Evolutionary conservation across 2,329 filamentous ascomycete species (phyloP), one percentile per base, ranked within the genome.

Genomic region (Pseudofabraea citricarpa): DNA sequence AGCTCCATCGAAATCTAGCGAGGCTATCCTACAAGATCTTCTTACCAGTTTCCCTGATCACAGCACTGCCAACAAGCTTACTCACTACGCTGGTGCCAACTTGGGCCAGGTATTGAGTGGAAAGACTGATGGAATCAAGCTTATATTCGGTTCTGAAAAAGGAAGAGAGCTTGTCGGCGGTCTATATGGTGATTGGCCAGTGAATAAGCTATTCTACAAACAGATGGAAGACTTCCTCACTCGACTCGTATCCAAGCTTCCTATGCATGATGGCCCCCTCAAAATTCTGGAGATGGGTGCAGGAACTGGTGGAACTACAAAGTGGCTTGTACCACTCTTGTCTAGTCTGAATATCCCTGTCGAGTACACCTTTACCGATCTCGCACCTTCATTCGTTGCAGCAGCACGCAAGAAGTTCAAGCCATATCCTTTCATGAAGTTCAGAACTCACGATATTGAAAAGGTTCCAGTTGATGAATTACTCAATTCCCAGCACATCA

Each of bases 241-340:
- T 10, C 24, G 35, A 15, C 21, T 49, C 2, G 13, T 40, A 3
- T 10, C 19, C 8, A 42, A 21, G 13, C 15, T 46, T 2, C 38
- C 42, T 5, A 41, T 23, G 5, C 13, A 27, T n/a, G 23, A 26
- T 6, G 39, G 27, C 4, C 36, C 45, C 2, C 46, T 70, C 15
- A 56, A 57, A 2, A 65, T 73, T 23, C 57, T 74, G 39, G 68
- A 72, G 48, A 47, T 72, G 8, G 69, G 70, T 0, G 68, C 61
- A 0, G 69, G 69, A 8, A 69, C 67, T 2, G 70, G 69, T 3
- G 67, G 65, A 0, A 72, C 70, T 0, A 68, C 70, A 0, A 47
- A 44, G 10, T 38, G 51, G 1, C 23, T 72, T 2, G 46, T 66
- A 0, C 47, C 57, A 0, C 32, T 48, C 0, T 52, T 73, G 3